Evolutionary conservation across 257 asterid species (phyloP), one percentile per base, ranked within the genome.

Genomic region (Avicennia marina): DNA sequence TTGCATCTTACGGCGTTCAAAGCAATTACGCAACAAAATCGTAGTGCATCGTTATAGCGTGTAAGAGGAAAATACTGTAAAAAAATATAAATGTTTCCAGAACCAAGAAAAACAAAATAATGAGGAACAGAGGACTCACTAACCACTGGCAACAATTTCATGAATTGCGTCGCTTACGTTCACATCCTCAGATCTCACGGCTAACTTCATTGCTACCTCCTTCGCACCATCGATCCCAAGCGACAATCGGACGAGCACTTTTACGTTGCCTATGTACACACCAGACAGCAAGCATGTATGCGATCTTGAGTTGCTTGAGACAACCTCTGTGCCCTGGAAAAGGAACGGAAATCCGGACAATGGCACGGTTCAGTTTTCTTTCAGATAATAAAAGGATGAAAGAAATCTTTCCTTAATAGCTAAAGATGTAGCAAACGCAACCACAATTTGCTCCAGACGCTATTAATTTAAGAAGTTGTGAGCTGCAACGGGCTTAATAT

Each of bases 201-300:
- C 82, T 77, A 94, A 71, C 66, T 94, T 94, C 99, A 94, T 94
- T 0, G 99, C 99, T 36, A 94, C 99, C 62, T 94, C 99, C 71
- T 84, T 94, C 6, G 81, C 44, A 2, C 73, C 85, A 58, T 87
- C 95, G 12, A 94, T 83, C 63, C 99, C 99, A 22, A 89, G 84
- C 4, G 96, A 87, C 60, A 94, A 57, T 15, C 96, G 83, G 24
- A 94, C 97, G 3, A 94, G 94, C 64, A 94, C 97, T 82, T 86
- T 94, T 53, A 75, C 86, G 9, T 81, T 81, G 52, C 99, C 99
- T 17, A 86, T 86, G 73, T 83, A 94, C 41, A 94, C 86, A 38
- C 99, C 97, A 6, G 99, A 94, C 55, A 94, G 65, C 75, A 89
- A 78, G 67, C 99, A 89, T 31, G 91, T 63, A 49, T 94, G 99